A percentile compares a stretch with the other conserved stretches of the same genome.
These are phyloP conservation scores for Botrytis squamosa DNA, from an alignment of 2,329 filamentous ascomycete genomes.

Conservation along the genomic window DNA sequence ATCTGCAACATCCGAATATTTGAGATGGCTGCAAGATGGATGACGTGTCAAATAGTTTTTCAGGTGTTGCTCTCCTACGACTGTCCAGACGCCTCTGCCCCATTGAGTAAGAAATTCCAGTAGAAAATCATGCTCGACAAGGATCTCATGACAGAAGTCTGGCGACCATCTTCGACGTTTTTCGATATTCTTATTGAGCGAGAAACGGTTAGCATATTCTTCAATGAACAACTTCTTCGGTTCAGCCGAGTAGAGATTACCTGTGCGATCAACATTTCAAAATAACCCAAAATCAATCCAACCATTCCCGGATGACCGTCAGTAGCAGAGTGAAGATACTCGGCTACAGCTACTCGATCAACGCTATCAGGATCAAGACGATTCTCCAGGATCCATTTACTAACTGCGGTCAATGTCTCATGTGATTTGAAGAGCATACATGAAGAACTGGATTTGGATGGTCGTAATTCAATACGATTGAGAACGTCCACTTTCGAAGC, in stretches of 20 bases:
- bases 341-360: background rate
- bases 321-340: constrained; percentile 9
- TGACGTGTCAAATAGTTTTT: background rate
- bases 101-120: background rate
- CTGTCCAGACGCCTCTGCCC: background rate
- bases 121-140: background rate
- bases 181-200: background rate
- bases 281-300: background rate
- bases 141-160: background rate
- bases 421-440: background rate
- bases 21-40: background rate
- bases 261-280: background rate
- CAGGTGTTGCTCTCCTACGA: background rate
- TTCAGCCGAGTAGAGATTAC: background rate
- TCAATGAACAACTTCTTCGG: background rate
- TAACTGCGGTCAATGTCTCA: background rate
- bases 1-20: background rate
- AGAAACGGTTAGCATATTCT: background rate
- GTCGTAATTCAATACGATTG: background rate
- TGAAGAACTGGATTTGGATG: background rate
- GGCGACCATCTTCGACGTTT: background rate
- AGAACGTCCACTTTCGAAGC: background rate
- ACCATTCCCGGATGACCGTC: constrained; percentile 2
- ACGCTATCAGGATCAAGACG: background rate
- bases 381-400: background rate